Base-by-base conservation (phyloP, 2,329 filamentous ascomycete species). In the Nannizziopsis barbatae region DNA sequence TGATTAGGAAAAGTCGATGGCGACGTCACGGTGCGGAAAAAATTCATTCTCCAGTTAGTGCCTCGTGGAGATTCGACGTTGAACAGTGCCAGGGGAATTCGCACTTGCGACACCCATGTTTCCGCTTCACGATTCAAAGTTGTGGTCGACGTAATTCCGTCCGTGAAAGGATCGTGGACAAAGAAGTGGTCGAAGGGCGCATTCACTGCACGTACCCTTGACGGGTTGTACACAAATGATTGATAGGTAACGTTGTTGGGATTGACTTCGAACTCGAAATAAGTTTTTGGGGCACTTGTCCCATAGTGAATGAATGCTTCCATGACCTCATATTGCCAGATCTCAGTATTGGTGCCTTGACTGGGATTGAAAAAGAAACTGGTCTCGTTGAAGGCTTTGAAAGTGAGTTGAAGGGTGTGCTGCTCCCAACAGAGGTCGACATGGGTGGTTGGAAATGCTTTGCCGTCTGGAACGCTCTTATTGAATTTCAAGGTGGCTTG, bases 201-300 rank as follows among this genome's bases (percentile, higher is more conserved):
- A 15, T 64, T 68, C 0, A 56, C 47, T 1, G 63, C 61, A 20
- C 71, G 67, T 11, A 66, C 62, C 53, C 74, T 73, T 55, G 68
- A 66, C 3, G 71, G 72, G 55, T 75, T 75, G 61, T 71, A 74
- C 55, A 75, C 67, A 51, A 73, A 71, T 7, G 71, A 69, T 53
- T 74, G 70, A 61, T 71, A 75, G 17, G 71, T 75, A 45, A 70
- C 65, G 51, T 75, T 75, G 62, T 72, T 71, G 43, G 72, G 72
- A 56, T 59, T 72, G 37, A 75, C 66, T 57, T 75, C 72, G 55
- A 73, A 71, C 60, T 75, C 72, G 50, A 75, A 62, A 55, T 75
- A 75, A 1, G 66, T 71, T 59, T 68, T 62, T 0, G 72, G 72
- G 56, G 74, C 69, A 35, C 65, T 62, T 51, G 61, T 67, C 45